Evolutionary conservation across 2,329 filamentous ascomycete species (phyloP), one percentile per base, ranked within the genome.

Genomic region (Sporothrix humicola): DNA sequence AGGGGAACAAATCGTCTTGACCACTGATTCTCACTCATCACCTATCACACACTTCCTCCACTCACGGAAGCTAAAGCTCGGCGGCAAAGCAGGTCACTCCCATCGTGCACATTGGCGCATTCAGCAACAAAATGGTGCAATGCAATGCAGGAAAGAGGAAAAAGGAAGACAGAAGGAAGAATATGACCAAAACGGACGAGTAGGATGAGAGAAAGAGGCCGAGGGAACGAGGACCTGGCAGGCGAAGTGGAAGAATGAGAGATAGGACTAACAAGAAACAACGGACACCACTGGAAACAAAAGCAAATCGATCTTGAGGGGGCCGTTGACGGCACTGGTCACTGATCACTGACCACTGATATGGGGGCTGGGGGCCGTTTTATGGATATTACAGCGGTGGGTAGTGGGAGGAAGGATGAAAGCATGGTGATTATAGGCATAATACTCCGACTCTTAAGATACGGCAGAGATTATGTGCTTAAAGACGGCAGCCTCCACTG

Each of bases 41-140:
- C 15, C n/a, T 52, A 15, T 52, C 31, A 37, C 31, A 20, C 31
- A 61, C 31, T 42, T 61, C 58, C 42, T 61, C 58, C 58, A 58
- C 12, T 13, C 13, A 5, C 58, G 58, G 58, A 31, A 42, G 6
- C 58, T 61, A 61, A 37, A 37, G 31, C 58, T 61, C 58, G 58
- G 58, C 58, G 58, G 58, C 17, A 44, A 63, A 63, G 58, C 58
- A 63, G 15, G 58, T 20, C 15, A 63, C 26, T 10, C 7, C 58
- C 26, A 61, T 61, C 26, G 58, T 63, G 58, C 56, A 59, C 26
- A 31, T 42, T 15, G 9, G 56, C 8, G 5, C 8, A 37, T 56
- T 37, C 31, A 37, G 31, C 31, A 37, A 37, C 4, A 37, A 37
- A 42, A 63, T 46, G 59, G 59, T 63, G 59, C 37, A 44, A 20